Evolutionary conservation across 257 asterid genomes (phyloP), one percentile per base, ranked within the genome.

Genomic region (Datura wrightii): DNA sequence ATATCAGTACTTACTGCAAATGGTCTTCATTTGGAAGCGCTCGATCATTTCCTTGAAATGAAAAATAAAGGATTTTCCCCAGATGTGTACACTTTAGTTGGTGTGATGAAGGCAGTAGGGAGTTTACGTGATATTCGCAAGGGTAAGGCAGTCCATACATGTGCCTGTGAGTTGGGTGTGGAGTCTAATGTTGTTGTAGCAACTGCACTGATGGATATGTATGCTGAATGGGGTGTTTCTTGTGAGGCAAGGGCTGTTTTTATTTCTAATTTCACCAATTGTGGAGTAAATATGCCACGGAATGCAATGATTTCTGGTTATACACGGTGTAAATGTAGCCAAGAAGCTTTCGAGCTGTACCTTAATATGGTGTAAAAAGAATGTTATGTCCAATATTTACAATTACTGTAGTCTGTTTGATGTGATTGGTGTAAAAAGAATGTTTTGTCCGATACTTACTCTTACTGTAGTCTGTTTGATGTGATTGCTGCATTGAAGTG

Each of bases 251-350:
- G 88, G 85, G 84, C 91, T 85, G 86, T 89, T 84, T 89, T 89
- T 52, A 48, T 86, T 37, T 42, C 13, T 52, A 84, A 84, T 53
- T 87, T 90, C 69, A 83, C 83, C 46, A 74, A 86, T 62, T 85
- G 86, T 82, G 79, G 83, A 85, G 82, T 18, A 6, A 92, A 92
- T 79, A 89, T 88, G 82, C 92, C 92, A 11, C 90, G 95, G 95
- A 92, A 92, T 82, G 91, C 92, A 7, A 90, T 90, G 91, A 89
- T 92, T 79, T 80, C 92, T 76, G 92, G 89, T 83, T 92, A 85
- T 67, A 42, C 88, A 59, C 83, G 46, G 31, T 69, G 87, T 78
- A 78, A 83, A 8, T 83, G 79, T 59, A 79, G 88, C 81, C 56
- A 41, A 79, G 89, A 90, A 85, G 92, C 95, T 85, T 44, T 90